phyloP scores from a whole-genome alignment of 2,329 filamentous ascomycete species.

The Coniochaeta hoffmannii region DNA sequence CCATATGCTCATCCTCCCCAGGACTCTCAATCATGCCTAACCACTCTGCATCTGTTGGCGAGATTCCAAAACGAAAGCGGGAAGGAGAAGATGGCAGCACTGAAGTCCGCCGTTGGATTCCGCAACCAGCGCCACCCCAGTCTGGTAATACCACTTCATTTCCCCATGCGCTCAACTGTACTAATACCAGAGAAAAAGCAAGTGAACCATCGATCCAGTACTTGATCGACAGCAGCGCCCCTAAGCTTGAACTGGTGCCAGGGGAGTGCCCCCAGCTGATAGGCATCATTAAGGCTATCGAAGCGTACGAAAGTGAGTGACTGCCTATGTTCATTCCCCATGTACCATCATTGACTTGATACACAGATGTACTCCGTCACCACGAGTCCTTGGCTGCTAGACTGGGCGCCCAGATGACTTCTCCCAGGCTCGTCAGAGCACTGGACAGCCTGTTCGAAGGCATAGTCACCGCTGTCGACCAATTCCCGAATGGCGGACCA shows the following conservation, averaged over 20 bases:
- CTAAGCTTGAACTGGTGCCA: slow-evolving; percentile 42
- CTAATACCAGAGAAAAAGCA: slow-evolving; percentile 13
- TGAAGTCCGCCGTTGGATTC: slow-evolving; percentile 20
- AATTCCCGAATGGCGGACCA: slow-evolving; percentile 35
- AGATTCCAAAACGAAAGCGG: slow-evolving; percentile 41
- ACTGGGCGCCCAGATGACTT: slow-evolving; percentile 74
- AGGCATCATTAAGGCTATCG: slow-evolving; percentile 50
- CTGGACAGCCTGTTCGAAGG: slow-evolving; percentile 84
- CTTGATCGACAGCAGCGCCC: slow-evolving; percentile 34
- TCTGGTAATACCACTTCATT: slow-evolving; percentile 28
- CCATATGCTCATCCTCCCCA: no score
- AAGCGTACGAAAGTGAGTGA: slow-evolving; percentile 62
- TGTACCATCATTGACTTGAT: no score
- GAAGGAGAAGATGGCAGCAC: slow-evolving; percentile 35
- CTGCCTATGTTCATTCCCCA: no score
- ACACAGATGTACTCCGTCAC: slow-evolving; percentile 64
- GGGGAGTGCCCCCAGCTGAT: slow-evolving; percentile 60
- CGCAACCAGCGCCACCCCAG: slow-evolving; percentile 35
- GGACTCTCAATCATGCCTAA: slow-evolving; percentile 14
- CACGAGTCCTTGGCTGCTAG: slow-evolving; percentile 84
- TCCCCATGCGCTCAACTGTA: slow-evolving; percentile 1
- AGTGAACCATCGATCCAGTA: slow-evolving; percentile 44
- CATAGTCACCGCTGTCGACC: slow-evolving; percentile 58
- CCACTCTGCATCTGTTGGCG: slow-evolving; percentile 15
- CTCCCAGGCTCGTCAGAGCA: slow-evolving; percentile 74